Evolutionary conservation across 148 eudicot species (phyloP), one percentile per base, ranked within the genome.

Genomic region (Spergularia bocconei): DNA sequence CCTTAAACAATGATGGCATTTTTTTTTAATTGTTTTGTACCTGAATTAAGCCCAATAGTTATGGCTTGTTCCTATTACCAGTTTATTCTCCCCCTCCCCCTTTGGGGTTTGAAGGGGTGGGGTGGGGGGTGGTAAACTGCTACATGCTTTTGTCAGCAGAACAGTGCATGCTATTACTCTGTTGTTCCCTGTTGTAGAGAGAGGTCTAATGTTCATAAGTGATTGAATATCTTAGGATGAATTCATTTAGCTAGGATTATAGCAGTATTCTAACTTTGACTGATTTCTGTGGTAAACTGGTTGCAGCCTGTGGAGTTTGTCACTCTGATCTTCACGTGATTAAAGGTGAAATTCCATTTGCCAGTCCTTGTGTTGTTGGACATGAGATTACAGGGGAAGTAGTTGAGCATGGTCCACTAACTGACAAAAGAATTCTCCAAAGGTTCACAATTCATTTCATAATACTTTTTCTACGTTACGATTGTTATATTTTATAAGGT

Each of bases 351-450:
- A 82, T 96, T 79, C 98, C 94, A 13, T 96, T 96, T 82, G 72
- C 97, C 57, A 96, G 90, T 78, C 99, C 99, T 72, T 96, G 99
- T 84, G 91, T 89, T 52, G 63, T 96, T 54, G 99, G 99, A 67
- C 99, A 96, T 75, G 99, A 96, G 88, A 96, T 96, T 53, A 96
- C 99, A 5, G 99, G 99, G 71, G 99, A 96, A 85, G 97, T 96
- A 65, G 91, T 96, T 55, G 98, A 92, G 81, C 96, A 87, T 82
- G 99, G 99, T 67, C 92, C 92, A 39, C 90, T 88, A 39, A 88
- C 93, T 56, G 97, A 96, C 82, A 69, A 59, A 67, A 88, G 78
- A 84, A 86, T 84, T 66, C 71, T 86, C 61, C 74, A 89, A 80
- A 96, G 99, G 99, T 96, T 78, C 54, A 62, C 33, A 23, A n/a